phyloP scores from a whole-genome alignment of 441 rosid species.

The Aleurites moluccanus region DNA sequence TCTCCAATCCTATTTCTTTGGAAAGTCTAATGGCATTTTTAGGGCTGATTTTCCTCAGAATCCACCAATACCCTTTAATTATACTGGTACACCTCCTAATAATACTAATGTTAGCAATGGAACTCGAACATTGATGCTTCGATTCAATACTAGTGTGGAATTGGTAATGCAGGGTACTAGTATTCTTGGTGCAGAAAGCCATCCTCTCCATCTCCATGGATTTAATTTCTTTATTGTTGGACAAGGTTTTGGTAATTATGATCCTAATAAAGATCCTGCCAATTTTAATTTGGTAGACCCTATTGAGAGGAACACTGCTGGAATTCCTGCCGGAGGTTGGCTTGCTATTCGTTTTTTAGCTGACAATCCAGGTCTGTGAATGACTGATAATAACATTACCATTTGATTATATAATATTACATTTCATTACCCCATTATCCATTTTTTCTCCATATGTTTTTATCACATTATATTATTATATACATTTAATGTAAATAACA shows the following conservation, averaged over 20 bases:
- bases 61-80: conserved; percentile 50
- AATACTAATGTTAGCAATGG: conserved; percentile 53
- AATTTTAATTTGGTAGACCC: conserved; percentile 61
- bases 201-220: conserved; percentile 78
- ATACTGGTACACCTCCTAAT: conserved; percentile 67
- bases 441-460: no score
- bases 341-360: conserved; percentile 55
- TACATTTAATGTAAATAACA: no score
- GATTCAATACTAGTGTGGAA: conserved; percentile 63
- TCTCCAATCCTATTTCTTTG: conserved; percentile 45
- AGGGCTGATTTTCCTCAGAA: conserved; percentile 55
- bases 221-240: conserved; percentile 64
- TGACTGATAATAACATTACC: not conserved
- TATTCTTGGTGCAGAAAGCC: conserved; percentile 70
- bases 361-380: conserved; percentile 55
- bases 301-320: conserved; percentile 58
- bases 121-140: conserved; percentile 44
- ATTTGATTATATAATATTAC: no score
- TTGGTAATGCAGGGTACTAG: conserved; percentile 66
- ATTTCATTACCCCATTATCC: no score
- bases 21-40: conserved; percentile 43
- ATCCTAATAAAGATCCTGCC: conserved; percentile 48
- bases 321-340: conserved; percentile 75
- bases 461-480: no score
- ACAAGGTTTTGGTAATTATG: conserved; percentile 61